These are phyloP conservation scores for Artemisia argyi DNA, from an alignment of 129 eudicot species.

Conservation along the genomic window DNA sequence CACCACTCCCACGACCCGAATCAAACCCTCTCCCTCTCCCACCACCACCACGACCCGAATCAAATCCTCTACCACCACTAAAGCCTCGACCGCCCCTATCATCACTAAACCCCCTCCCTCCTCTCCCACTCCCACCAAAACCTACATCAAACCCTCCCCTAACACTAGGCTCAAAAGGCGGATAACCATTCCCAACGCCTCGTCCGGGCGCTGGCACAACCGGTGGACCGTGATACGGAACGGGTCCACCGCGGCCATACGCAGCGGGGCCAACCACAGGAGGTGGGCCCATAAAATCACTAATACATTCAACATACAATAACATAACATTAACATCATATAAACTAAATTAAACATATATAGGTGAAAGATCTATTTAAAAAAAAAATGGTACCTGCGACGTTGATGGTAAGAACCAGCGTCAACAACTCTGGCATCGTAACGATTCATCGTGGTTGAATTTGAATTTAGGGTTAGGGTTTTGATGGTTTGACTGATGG, in stretches of 20 bases:
- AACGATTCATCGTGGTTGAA: slow-evolving; percentile 38
- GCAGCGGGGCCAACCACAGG: slow-evolving; percentile 50
- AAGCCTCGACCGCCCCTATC: slow-evolving; percentile 37
- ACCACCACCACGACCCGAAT: neutral
- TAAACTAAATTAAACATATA: too few relatives aligned
- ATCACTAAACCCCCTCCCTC: slow-evolving; percentile 39
- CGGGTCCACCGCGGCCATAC: slow-evolving; percentile 59
- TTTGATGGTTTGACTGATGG: slow-evolving; percentile 9
- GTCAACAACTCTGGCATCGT: slow-evolving; percentile 71
- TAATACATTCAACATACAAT: slow-evolving; percentile 24
- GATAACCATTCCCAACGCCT: slow-evolving; percentile 46
- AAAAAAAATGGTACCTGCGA: slow-evolving; percentile 52
- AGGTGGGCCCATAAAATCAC: slow-evolving; percentile 65
- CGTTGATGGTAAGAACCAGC: slow-evolving; percentile 83
- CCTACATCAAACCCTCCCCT: slow-evolving; percentile 54
- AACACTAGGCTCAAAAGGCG: slow-evolving; percentile 60
- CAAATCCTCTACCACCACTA: slow-evolving; percentile 37
- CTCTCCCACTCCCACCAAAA: slow-evolving; percentile 30
- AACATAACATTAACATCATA: neutral
- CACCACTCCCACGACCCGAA: slow-evolving; percentile 39
- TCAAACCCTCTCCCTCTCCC: slow-evolving; percentile 43
- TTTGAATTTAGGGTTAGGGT: slow-evolving; percentile 45
- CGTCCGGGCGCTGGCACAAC: slow-evolving; percentile 38
- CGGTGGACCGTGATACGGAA: slow-evolving; percentile 48
- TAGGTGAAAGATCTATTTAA: neutral